These are phyloP conservation scores for Cucurbita moschata DNA, from an alignment of 306 rosid species.

Conservation along the genomic window DNA sequence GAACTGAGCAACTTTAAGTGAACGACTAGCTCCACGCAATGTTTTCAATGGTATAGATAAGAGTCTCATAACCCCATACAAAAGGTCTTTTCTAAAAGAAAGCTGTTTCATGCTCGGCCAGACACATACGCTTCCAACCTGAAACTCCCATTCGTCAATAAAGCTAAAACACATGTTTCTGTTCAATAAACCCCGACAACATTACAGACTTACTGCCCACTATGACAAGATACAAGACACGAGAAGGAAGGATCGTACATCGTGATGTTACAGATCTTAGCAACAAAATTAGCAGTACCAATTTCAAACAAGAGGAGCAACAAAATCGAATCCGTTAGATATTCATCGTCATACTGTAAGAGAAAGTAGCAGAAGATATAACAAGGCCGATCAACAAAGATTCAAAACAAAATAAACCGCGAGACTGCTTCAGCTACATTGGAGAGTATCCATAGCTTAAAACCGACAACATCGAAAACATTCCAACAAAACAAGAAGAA, in stretches of 20 bases:
- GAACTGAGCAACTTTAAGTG: conserved; percentile 63
- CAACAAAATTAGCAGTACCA: neutral
- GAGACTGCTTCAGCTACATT: neutral
- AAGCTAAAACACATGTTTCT: neutral
- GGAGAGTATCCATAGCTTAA: neutral
- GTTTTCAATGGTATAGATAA: conserved; percentile 73
- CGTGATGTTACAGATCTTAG: neutral
- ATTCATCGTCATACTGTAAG: neutral
- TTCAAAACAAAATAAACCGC: neutral
- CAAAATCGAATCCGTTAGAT: neutral
- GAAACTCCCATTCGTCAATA: neutral
- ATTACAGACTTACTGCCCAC: neutral
- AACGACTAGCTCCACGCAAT: conserved; percentile 77
- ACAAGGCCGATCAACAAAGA: neutral
- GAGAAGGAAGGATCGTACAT: neutral
- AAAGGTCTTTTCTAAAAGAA: conserved; percentile 53
- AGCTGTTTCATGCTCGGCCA: conserved; percentile 80
- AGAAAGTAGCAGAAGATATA: neutral
- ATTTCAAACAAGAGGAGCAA: neutral
- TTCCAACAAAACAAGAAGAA: neutral
- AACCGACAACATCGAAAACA: neutral
- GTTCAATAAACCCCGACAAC: neutral
- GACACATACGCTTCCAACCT: conserved; percentile 55
- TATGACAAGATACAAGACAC: no score
- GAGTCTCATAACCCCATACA: conserved; percentile 65